Percentiles rank a stretch among this genome's conserved stretches.
phyloP scores from a whole-genome alignment of 2,329 filamentous ascomycete genomes.

The Xylariaceae sp. region DNA sequence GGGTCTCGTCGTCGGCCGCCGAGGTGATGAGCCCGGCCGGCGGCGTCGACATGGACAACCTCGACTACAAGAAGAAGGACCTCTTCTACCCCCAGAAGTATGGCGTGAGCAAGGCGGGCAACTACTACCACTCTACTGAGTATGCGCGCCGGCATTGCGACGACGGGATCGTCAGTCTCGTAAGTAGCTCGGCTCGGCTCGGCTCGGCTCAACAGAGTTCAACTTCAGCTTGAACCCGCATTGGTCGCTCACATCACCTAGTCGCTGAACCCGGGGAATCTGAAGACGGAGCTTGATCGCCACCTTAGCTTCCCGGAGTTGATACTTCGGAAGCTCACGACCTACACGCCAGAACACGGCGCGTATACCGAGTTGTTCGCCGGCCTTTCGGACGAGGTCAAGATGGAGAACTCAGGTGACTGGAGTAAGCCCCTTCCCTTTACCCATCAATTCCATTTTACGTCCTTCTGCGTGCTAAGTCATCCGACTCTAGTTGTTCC shows the following conservation, averaged over 20 bases:
- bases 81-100: slow-evolving; percentile 16
- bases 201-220: too few relatives aligned
- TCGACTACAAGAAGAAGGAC: slow-evolving; percentile 21
- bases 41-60: slow-evolving; percentile 22
- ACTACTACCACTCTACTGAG: slow-evolving; percentile 23
- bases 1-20: slow-evolving; percentile 22
- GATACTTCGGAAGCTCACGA: slow-evolving; percentile 12
- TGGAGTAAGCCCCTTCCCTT: slow-evolving; percentile 20
- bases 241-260: slow-evolving; percentile 6
- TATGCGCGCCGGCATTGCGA: slow-evolving; percentile 17
- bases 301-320: slow-evolving; percentile 10
- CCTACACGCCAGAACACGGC: slow-evolving; percentile 21
- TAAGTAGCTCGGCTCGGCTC: slow-evolving; percentile 13
- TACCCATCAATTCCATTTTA: background rate
- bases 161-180: slow-evolving; percentile 20
- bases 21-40: slow-evolving; percentile 15
- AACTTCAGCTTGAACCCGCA: too few relatives aligned
- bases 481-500: too few relatives aligned
- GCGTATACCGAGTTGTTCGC: slow-evolving; percentile 36
- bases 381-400: slow-evolving; percentile 29
- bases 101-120: slow-evolving; percentile 22
- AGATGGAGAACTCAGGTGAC: slow-evolving; percentile 21
- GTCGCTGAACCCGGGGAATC: slow-evolving; percentile 22
- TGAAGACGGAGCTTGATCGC: slow-evolving; percentile 21
- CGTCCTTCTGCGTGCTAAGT: too few relatives aligned